Evolutionary conservation across 1,139 yeast species (phyloP).

Genomic region (Yamadazyma triangularis): DNA sequence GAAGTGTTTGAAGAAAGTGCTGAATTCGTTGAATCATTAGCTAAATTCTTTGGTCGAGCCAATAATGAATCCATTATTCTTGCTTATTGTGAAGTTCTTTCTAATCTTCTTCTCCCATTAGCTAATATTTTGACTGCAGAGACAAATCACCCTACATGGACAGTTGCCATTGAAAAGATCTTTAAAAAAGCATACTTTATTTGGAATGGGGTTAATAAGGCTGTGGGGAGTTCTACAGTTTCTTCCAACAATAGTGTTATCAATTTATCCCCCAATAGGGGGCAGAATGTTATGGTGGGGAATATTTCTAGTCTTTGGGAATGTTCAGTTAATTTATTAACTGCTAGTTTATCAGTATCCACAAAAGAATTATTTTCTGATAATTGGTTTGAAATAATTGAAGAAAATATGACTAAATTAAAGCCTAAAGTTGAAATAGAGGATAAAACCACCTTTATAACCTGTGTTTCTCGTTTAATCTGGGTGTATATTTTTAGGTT

Average conservation of each 20-base stretch:
- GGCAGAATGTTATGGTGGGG: slow-evolving; percentile 3
- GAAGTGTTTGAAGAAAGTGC: slow-evolving; percentile 91
- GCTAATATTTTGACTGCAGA: slow-evolving; percentile 91
- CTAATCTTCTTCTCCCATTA: slow-evolving; percentile 70
- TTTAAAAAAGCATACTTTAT: slow-evolving; percentile 46
- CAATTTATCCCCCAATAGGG: slow-evolving; percentile 12
- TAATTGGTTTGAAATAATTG: slow-evolving; percentile 73
- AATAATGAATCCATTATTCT: slow-evolving; percentile 59
- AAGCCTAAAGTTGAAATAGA: slow-evolving; percentile 38
- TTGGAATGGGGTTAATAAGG: slow-evolving; percentile 23
- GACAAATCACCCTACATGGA: slow-evolving; percentile 95
- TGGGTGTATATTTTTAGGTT: slow-evolving; percentile 91
- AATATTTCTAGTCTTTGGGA: slow-evolving; percentile 56
- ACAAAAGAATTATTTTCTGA: slow-evolving; percentile 71
- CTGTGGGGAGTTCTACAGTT: slow-evolving; percentile 3
- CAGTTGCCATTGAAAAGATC: slow-evolving; percentile 65
- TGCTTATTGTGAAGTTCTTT: slow-evolving; percentile 83
- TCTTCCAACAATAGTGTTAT: slow-evolving; percentile 8
- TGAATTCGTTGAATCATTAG: slow-evolving; percentile 78
- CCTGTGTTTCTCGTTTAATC: slow-evolving; percentile 64
- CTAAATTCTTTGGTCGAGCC: slow-evolving; percentile 72
- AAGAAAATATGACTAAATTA: slow-evolving; percentile 36
- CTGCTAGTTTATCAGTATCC: slow-evolving; percentile 75
- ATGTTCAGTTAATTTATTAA: slow-evolving; percentile 62
- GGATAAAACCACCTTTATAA: slow-evolving; percentile 60